Base-by-base conservation (phyloP, 2,329 filamentous ascomycete species). In the Colletotrichum agaves region DNA sequence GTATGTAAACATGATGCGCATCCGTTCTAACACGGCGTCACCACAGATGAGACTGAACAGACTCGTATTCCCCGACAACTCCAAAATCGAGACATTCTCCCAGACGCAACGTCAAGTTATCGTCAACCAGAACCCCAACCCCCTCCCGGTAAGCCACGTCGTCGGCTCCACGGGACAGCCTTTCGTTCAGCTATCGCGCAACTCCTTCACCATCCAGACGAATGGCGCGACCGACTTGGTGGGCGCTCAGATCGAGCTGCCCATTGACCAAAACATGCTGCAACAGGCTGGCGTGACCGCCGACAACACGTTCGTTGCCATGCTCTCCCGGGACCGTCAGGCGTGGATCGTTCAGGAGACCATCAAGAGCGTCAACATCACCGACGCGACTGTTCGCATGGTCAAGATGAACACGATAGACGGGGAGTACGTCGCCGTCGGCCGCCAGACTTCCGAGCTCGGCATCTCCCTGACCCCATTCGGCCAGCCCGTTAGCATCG, bases 11-110 rank as follows among this genome's bases (percentile, higher is more conserved):
- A 31, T 8, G 15, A 50, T 56, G 13, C 27, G 5, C 5, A 15
- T 31, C 6, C 5, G n/a, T n/a, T n/a, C 47, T 68, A 37, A 68
- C 55, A 50, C 12, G 15, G 5, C 33, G n/a, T 35, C 3, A 23
- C 39, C 21, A 71, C 21, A 71, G 71, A 72, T 72, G 71, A 63
- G 67, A 69, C 33, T 71, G 23, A 72, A 72, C 61, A 65, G 60
- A 41, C 46, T 72, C 13, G 37, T 63, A 4, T 71, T 72, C 37
- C 71, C 71, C 8, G 71, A 72, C 39, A 69, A 71, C 57, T 71
- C 71, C 27, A 72, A 71, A 47, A 71, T 72, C 23, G 71, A 72
- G 63, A 72, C 71, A 2, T 72, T 72, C 61, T 72, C 71, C 7
- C 71, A 72, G 57, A 63, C 70, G 21, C 71, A 72, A 53, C 64